Base-by-base conservation (phyloP, 768 basidiomycete genomes). In the Pleurotus platypus region DNA sequence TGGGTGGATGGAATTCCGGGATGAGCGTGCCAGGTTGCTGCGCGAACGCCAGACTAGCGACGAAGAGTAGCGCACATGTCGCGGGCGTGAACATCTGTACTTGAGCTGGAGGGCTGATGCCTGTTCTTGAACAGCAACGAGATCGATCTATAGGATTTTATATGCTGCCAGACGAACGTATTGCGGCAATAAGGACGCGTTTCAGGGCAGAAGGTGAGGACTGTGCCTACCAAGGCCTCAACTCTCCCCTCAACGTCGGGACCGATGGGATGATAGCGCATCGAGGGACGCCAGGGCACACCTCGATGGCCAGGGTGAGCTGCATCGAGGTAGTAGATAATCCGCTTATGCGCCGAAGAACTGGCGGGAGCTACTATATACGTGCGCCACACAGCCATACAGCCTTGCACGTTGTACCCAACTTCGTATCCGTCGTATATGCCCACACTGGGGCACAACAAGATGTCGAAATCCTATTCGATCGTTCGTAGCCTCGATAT, bases 11-110 rank as follows among this genome's bases (percentile, higher is more conserved):
- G 58, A 40, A 62, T 61, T 77, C 75, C n/a, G 75, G 63, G 3
- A 64, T 67, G 12, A 64, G 54, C 2, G 71, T 76, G 60, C 75
- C 75, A 56, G 65, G 64, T 57, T 76, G 74, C 63, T 77, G 75
- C 56, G 59, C 73, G 37, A 27, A 64, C 15, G 59, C 72, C 20
- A 65, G 63, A 46, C 70, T 37, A 43, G 50, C 30, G 30, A 63
- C 27, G 24, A 64, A 46, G 54, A 61, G 57, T 22, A 55, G 26
- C 37, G 56, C 13, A 24, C 60, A 54, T 47, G 62, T 56, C 20
- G 46, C 57, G 16, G 50, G 38, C 56, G 26, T 56, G 54, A 64
- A 61, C 65, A 68, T 68, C 46, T 24, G 58, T 51, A 15, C 22
- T n/a, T 2, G 42, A 20, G 15, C 15, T 15, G 20, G 13, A 43